Percentiles rank a stretch among this genome's conserved stretches.
Conservation (phyloP, 1,139 yeast genomes). For the Wickerhamomyces sp. region DNA sequence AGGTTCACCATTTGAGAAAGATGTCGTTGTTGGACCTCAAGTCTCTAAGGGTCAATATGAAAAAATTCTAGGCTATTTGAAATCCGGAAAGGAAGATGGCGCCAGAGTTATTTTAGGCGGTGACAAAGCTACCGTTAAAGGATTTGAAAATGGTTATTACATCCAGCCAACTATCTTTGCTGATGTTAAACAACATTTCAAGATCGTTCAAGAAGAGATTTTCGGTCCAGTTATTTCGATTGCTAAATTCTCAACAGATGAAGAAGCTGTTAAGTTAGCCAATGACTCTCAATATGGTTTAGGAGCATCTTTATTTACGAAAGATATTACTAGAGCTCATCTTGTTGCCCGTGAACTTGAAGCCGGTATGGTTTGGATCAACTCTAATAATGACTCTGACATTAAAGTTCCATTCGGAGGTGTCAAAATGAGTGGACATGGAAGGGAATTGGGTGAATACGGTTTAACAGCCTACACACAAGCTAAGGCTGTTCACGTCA, state of each 20-base stretch:
- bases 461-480: conserved; percentile 76
- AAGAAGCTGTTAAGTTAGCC: conserved; percentile 67
- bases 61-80: conserved; percentile 61
- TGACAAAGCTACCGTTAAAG: conserved; percentile 37
- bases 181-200: conserved; percentile 54
- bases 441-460: conserved; percentile 82
- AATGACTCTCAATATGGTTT: conserved; percentile 73
- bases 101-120: conserved; percentile 64
- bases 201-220: conserved; percentile 66
- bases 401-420: conserved; percentile 80
- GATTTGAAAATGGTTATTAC: conserved; percentile 45
- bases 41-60: conserved; percentile 66
- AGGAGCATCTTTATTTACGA: conserved; percentile 77
- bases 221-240: conserved; percentile 93
- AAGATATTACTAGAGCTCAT: conserved; percentile 54
- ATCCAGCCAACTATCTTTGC: conserved; percentile 67
- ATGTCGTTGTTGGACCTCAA: conserved; percentile 72
- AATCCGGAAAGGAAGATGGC: conserved; percentile 66
- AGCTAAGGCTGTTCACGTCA: conserved; percentile 74
- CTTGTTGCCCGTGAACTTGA: conserved; percentile 59
- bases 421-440: conserved; percentile 77
- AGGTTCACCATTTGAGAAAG: conserved; percentile 53
- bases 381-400: conserved; percentile 78
- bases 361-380: conserved; percentile 85
- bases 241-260: conserved; percentile 61